Evolutionary conservation across 768 basidiomycete species (phyloP), one percentile per base, ranked within the genome.

Genomic region (Kwoniella europaea): DNA sequence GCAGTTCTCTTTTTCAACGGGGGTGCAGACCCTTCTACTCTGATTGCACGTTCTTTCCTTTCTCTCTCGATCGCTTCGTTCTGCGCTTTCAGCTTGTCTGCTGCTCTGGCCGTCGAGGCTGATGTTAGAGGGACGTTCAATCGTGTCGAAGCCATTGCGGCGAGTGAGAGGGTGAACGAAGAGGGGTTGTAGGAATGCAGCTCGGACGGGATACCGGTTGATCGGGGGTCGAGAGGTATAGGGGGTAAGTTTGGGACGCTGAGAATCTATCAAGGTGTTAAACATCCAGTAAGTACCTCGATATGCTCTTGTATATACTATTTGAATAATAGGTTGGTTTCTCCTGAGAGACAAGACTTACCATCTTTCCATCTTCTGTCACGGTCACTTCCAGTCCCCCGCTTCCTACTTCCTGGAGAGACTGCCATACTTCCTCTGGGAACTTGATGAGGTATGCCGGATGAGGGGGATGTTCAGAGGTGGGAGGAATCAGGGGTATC

Each of bases 361-460:
- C 74, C 69, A 72, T 68, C 9, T 27, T 63, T 10, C 61, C 72
- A n/a, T 69, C 58, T 13, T 63, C 56, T 20, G 65, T 57, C 2
- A 74, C 44, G 43, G 62, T 59, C 16, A 74, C 74, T 57, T 60
- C 52, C 27, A 65, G 15, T 35, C 67, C 67, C 56, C 42, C 60
- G 57, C 24, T 56, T 22, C 62, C 35, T 22, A 27, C 68, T 13
- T 63, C 44, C 29, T 66, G 29, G 15, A 77, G 53, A 42, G 68
- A 27, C 9, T 54, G 44, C 78, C 78, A 79, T 27, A 71, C 65
- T 22, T 77, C 74, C 55, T 77, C 71, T 29, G 76, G 71, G 54
- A 77, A 73, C 29, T 68, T 65, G 53, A 79, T 63, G 35, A 77
- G 69, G 50, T 61, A 79, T 15, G 78, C 78, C 6, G 73, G 67